Evolutionary conservation across 768 basidiomycete species (phyloP).

Genomic region (Fibroporia radiculosa): DNA sequence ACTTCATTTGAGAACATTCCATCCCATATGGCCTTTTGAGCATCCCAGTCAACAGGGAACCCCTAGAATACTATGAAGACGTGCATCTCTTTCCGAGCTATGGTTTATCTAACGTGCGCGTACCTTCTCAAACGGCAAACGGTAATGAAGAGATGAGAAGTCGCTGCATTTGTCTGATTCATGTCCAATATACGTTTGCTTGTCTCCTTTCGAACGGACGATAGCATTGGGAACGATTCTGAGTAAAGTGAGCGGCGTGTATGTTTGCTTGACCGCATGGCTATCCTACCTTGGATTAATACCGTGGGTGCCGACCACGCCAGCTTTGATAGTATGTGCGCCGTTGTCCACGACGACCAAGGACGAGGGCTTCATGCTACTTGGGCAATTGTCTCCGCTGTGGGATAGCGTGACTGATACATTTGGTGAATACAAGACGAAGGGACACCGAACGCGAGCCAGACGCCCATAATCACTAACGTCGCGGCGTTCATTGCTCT

Average conservation of each 20-base stretch:
- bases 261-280: too few relatives aligned
- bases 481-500: too few relatives aligned
- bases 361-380: slow-evolving; percentile 5
- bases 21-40: slow-evolving; percentile 93
- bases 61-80: slow-evolving; percentile 47
- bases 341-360: slow-evolving; percentile 80
- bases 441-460: too few relatives aligned
- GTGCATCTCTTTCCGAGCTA: background rate
- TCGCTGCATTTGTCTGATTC: slow-evolving; percentile 74
- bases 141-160: slow-evolving; percentile 73
- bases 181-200: slow-evolving; percentile 76
- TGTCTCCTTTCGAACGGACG: slow-evolving; percentile 79
- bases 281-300: slow-evolving; percentile 25
- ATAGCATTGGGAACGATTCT: slow-evolving; percentile 79
- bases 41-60: slow-evolving; percentile 91
- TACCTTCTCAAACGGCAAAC: slow-evolving; percentile 82
- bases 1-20: slow-evolving; percentile 66
- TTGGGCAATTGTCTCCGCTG: too few relatives aligned
- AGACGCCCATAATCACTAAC: too few relatives aligned
- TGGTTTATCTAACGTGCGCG: background rate
- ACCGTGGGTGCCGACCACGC: slow-evolving; percentile 31
- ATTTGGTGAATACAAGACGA: too few relatives aligned
- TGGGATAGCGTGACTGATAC: too few relatives aligned
- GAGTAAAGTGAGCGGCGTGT: too few relatives aligned
- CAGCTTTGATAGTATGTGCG: slow-evolving; percentile 73